Evolutionary conservation across 352 stramenopile species (phyloP).

Genomic region (Globisporangium barbulae): DNA sequence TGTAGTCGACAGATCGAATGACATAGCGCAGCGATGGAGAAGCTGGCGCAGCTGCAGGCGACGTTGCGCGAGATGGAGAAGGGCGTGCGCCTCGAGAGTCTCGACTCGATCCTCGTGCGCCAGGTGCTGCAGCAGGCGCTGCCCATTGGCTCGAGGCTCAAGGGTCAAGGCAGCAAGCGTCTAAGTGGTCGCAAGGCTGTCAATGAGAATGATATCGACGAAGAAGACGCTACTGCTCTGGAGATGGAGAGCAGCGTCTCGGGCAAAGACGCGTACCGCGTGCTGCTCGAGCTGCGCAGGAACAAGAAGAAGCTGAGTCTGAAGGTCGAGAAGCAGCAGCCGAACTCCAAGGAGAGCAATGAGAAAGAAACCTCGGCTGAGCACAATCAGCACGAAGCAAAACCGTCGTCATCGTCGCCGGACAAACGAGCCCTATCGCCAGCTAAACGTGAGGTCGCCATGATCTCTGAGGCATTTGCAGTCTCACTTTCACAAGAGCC

Average conservation of each 20-base stretch:
- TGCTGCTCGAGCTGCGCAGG: conserved; percentile 31
- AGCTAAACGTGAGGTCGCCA: not conserved
- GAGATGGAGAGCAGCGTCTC: conserved; percentile 14
- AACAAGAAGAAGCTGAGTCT: conserved; percentile 13
- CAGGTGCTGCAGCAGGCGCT: conserved; percentile 38
- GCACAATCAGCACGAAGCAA: not conserved
- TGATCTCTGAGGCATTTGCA: not conserved
- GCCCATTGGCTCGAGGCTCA: not conserved
- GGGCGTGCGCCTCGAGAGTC: conserved; percentile 37
- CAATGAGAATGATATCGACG: not conserved
- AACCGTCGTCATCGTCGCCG: not conserved
- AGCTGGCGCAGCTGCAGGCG: conserved; percentile 39
- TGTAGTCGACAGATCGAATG: not conserved
- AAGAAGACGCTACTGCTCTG: not conserved
- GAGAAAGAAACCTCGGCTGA: not conserved
- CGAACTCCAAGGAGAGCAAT: not conserved
- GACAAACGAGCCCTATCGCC: not conserved
- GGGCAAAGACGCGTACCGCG: conserved; percentile 38
- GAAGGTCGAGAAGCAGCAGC: conserved; percentile 3
- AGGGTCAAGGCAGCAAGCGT: not conserved
- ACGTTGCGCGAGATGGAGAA: conserved; percentile 55
- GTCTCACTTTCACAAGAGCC: not conserved
- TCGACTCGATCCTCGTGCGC: conserved; percentile 50
- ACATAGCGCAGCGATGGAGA: conserved; percentile 13
- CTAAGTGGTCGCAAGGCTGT: not conserved